Base-by-base conservation (phyloP, 2,329 filamentous ascomycete species). In the Fusarium burgessii region DNA sequence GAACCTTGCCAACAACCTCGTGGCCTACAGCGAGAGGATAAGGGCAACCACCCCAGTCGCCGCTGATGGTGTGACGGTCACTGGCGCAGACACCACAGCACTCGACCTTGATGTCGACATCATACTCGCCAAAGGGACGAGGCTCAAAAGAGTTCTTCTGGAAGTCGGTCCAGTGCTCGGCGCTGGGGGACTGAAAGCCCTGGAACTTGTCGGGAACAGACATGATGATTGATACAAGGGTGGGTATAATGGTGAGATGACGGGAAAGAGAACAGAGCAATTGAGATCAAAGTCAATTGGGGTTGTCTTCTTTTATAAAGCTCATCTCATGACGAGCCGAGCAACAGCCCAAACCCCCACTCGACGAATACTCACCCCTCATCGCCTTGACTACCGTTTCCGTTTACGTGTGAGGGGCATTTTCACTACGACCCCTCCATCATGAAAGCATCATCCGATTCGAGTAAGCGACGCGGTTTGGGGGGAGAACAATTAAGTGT, bases 21-120 rank as follows among this genome's bases (percentile, higher is more conserved):
- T 93, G 91, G 65, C 90, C 91, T 75, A 92, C 91, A 64, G 89
- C 88, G 46, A 92, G 84, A 47, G 90, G 90, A 58, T 88, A 90
- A 42, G 86, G 83, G 71, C 89, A 88, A 38, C 82, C 84, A 63
- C 89, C 90, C 91, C 91, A 93, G 67, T 91, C 90, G 68, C 90
- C 90, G 76, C 81, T 89, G 78, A 93, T 87, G 65, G 89, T 93
- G 82, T 93, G 91, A 50, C 92, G 84, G 77, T 94, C 91, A 73
- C 88, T 91, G 73, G 91, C 89, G 79, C 92, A 94, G 57, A 94
- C 86, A 77, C 93, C 92, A 77, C 93, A 95, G 78, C 89, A 91
- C 73, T 94, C 90, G 76, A 97, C 91, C 85, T 95, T 92, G 82
- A 97, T 89, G 79, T 97, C 94, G 76, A 97, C 89, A 78, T 97